Base-by-base conservation (phyloP, 179 eudicot genomes). In the Gypsophila paniculata region DNA sequence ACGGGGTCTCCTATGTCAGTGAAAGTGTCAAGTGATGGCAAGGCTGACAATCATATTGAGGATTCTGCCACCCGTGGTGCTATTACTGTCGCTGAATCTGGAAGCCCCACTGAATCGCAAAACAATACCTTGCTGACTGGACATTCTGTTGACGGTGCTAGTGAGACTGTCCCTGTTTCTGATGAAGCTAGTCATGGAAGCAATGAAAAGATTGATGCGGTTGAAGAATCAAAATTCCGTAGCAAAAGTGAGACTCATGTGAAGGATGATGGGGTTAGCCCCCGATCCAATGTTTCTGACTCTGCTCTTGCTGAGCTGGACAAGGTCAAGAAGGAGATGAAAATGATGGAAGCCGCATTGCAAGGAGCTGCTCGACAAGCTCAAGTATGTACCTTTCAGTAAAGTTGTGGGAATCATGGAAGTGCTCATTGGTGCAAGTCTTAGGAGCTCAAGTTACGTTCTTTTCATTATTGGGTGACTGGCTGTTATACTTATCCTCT, bases 331-430 rank as follows among this genome's bases (percentile, higher is more conserved):
- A 91, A 75, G 84, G 97, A 94, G 60, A 89, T 94, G 96, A 88
- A 94, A 82, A 87, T 88, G 93, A 91, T 94, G 99, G 99, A 91
- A 86, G 70, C 86, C 52, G 97, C 99, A 79, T 74, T 91, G 77
- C 91, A 84, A 59, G 93, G 97, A 72, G 99, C 99, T 77, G 99
- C 97, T 74, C 86, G 87, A 80, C 99, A 92, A 87, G 89, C 99
- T 73, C 97, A 94, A 90, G 99, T 92, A 83, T 58, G 74, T 49
- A 29, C 59, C 18, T 70, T 72, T 66, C 54, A 22, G 15, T 53
- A 42, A 52, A 14, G 52, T 71, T 65, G 52, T 74, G 70, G 42
- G 42, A 59, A 49, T 63, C 38, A 7, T 44, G 61, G 15, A 71
- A 46, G 14, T 25, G 63, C 12, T 55, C 19, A 18, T 51, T 23